phyloP scores from a whole-genome alignment of 1,284 basidiomycete species.

The Ustilago crameri region DNA sequence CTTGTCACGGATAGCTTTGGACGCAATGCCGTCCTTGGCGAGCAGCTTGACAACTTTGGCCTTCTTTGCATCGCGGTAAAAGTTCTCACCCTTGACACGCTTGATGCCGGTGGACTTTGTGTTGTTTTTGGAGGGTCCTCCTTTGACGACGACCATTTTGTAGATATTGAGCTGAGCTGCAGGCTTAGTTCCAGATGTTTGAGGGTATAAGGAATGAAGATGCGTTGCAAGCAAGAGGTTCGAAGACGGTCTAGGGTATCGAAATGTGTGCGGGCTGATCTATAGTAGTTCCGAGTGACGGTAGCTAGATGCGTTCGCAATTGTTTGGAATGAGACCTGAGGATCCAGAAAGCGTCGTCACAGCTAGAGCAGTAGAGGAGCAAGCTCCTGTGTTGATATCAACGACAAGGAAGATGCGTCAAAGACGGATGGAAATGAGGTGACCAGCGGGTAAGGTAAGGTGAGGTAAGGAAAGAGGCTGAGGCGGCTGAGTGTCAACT shows the following conservation, averaged over 20 bases:
- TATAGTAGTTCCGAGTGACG: background rate
- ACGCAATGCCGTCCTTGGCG: slow-evolving; percentile 62
- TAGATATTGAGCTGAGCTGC: background rate
- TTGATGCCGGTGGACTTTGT: slow-evolving; percentile 54
- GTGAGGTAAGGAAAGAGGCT: slow-evolving; percentile 12
- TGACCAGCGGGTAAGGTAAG: slow-evolving; percentile 33
- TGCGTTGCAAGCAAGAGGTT: slow-evolving; percentile 3
- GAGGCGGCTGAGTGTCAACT: background rate
- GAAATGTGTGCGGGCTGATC: background rate
- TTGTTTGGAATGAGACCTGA: background rate
- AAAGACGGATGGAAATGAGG: slow-evolving; percentile 7
- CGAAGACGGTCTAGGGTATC: slow-evolving; percentile 8
- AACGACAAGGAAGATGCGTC: background rate
- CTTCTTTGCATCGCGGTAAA: slow-evolving; percentile 67
- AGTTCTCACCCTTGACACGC: slow-evolving; percentile 65
- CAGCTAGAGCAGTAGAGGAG: slow-evolving; percentile 2
- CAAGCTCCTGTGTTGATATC: background rate
- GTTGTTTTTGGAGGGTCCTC: slow-evolving; percentile 53
- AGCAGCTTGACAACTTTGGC: slow-evolving; percentile 67
- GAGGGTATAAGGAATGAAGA: slow-evolving; percentile 17
- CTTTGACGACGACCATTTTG: slow-evolving; percentile 58
- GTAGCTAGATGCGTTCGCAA: background rate
- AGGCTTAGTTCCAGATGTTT: slow-evolving; percentile 4
- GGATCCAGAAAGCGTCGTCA: background rate
- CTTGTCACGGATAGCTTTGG: slow-evolving; percentile 65